Evolutionary conservation across 2,329 filamentous ascomycete species (phyloP), one percentile per base, ranked within the genome.

Genomic region (Blastomyces emzantsi): DNA sequence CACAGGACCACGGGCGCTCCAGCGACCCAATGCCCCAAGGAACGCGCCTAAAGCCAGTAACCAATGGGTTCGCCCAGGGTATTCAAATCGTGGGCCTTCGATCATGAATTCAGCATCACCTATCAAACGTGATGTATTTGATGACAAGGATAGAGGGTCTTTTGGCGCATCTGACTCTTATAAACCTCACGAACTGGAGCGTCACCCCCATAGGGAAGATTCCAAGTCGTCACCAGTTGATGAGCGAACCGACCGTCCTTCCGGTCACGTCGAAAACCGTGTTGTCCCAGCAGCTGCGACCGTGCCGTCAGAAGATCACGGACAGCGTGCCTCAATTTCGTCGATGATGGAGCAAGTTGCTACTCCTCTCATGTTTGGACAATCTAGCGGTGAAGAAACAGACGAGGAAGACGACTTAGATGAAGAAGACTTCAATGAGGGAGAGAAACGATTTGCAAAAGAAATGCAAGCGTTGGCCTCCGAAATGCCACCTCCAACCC

Each of bases 351-450:
- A 61, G 3, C 64, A 64, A 25, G 61, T 22, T 1, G 62, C 69
- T 3, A 36, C 64, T 36, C 63, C 70, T 4, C 45, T 72, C 8
- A 71, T 76, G 54, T 73, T 75, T 1, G 73, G 73, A 43, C 70
- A 69, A 51, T 71, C 72, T 25, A 75, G 73, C 56, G 76, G 79
- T n/a, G 78, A 80, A 64, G 76, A 78, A 41, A 66, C 67, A 49
- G 78, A 80, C 56, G 77, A 79, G 60, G 78, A 79, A 62, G 75
- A 75, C 52, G 73, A 78, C 43, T 77, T 81, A 52, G 79, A 77
- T 13, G 77, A 81, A 59, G 78, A 80, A 55, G 79, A 81, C 65
- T 72, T 79, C 49, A 76, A 77, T 33, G 75, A 78, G 66, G 74
- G 77, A 19, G 79, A 79, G 66, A 72, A 71, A 49, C 74, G 74